phyloP scores from a whole-genome alignment of 192 early-diverging fungal species.

The Radiomyces spectabilis region DNA sequence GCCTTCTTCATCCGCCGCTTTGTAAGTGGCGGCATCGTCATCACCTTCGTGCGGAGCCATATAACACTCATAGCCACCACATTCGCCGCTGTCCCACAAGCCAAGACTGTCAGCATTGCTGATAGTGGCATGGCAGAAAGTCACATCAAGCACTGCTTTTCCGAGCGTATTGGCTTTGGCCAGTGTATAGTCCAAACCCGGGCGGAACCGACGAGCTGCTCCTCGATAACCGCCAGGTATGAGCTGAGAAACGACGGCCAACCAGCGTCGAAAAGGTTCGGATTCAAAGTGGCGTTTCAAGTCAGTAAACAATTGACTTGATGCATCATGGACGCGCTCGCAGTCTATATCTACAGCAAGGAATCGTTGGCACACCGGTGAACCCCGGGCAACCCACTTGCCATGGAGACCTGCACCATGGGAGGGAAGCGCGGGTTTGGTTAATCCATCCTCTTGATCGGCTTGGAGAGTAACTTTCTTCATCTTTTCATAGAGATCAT shows the following conservation, averaged over 20 bases:
- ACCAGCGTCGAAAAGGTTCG: slow-evolving; percentile 48
- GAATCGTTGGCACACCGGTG: slow-evolving; percentile 56
- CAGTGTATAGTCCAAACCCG: slow-evolving; percentile 75
- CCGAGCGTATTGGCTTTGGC: slow-evolving; percentile 39
- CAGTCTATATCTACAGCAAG: slow-evolving; percentile 25
- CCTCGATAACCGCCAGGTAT: slow-evolving; percentile 29
- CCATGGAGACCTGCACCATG: slow-evolving; percentile 50
- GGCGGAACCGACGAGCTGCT: slow-evolving; percentile 62
- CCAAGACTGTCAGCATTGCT: too few relatives aligned
- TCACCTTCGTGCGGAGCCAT: slow-evolving; percentile 59
- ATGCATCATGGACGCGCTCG: slow-evolving; percentile 7
- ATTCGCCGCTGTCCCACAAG: slow-evolving; percentile 58
- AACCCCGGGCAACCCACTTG: slow-evolving; percentile 49
- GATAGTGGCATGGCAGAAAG: too few relatives aligned
- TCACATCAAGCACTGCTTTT: slow-evolving; percentile 46
- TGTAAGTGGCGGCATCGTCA: slow-evolving; percentile 67
- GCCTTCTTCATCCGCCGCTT: slow-evolving; percentile 51
- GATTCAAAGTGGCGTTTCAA: slow-evolving; percentile 37
- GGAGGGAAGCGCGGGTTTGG: slow-evolving; percentile 20
- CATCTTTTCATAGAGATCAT: slow-evolving; percentile 29
- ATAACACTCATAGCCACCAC: slow-evolving; percentile 76
- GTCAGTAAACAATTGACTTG: neutral
- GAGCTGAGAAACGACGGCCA: slow-evolving; percentile 42
- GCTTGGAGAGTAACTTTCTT: slow-evolving; percentile 5
- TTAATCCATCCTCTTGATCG: slow-evolving; percentile 40